Base-by-base conservation (phyloP, 305 asterid genomes). In the Withania somnifera region DNA sequence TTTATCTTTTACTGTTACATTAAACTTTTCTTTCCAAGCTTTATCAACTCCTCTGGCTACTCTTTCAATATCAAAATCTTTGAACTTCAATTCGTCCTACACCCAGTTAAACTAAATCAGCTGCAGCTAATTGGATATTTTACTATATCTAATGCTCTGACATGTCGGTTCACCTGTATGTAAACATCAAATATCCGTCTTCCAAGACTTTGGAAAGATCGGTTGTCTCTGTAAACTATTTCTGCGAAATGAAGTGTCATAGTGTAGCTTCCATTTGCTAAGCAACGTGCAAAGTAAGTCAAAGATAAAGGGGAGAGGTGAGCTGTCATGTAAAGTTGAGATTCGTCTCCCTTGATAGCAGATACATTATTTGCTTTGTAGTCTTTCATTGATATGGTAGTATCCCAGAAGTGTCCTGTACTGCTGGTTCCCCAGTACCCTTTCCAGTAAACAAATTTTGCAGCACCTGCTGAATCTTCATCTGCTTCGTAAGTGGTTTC, bases 221-320 rank as follows among this genome's bases (percentile, higher is more conserved):
- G 84, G 71, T 91, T 87, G 69, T 85, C 82, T 80, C 90, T 88
- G 81, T 88, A 83, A 82, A 88, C 13, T 58, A 90, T 91, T 88
- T 93, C 97, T 5, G 93, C 97, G 81, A 91, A 93, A 86, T 89
- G 89, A 79, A 93, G 94, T 53, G 84, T 88, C 78, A 93, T 89
- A 0, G 85, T 91, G 85, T 93, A 93, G 80, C 85, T 90, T 81
- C 94, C 97, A 66, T 90, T 90, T 69, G 85, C 92, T 80, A 93
- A 81, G 86, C 94, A 93, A 53, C 93, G 91, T 8, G 90, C 97
- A 58, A 86, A 93, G 84, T 91, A 91, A 61, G 93, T 86, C 78
- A 91, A 84, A 54, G 94, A 91, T 81, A 87, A 52, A 80, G 92
- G 89, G 64, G 93, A 90, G 54, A 50, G 84, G 3, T 91, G 92